These are phyloP conservation scores for Mortierella sp. DNA, from an alignment of 371 early-diverging fungal genomes.

Conservation along the genomic window DNA sequence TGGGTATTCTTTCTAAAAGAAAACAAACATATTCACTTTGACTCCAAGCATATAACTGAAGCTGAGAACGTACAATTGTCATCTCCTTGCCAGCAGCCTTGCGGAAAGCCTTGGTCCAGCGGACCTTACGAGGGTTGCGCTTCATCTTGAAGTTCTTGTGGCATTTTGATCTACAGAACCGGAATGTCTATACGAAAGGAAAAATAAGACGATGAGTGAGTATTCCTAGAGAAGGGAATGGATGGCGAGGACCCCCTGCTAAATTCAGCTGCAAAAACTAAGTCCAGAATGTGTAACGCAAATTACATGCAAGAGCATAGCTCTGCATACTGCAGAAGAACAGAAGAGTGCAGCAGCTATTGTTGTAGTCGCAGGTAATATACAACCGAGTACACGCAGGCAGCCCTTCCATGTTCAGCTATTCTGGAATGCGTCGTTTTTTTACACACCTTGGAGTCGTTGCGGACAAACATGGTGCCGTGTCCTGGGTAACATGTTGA, in stretches of 20 bases:
- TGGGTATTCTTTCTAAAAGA: too few relatives aligned
- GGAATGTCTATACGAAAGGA: constrained; percentile 75
- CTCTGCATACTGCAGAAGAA: not conserved
- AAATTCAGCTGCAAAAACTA: too few relatives aligned
- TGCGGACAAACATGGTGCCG: constrained; percentile 98
- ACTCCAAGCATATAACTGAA: too few relatives aligned
- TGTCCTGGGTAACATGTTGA: constrained; percentile 99
- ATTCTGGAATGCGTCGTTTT: too few relatives aligned
- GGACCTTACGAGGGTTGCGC: constrained; percentile 99
- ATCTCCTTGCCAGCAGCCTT: constrained; percentile 98
- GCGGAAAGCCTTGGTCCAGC: constrained; percentile 99
- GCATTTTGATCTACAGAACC: constrained; percentile 99
- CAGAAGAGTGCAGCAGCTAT: not conserved
- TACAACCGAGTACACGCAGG: too few relatives aligned
- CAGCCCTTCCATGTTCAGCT: too few relatives aligned
- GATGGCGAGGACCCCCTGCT: too few relatives aligned
- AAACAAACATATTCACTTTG: too few relatives aligned
- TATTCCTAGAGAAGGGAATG: not conserved
- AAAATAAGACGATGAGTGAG: not conserved
- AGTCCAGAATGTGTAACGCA: too few relatives aligned
- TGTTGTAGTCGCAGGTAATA: too few relatives aligned
- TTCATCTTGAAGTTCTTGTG: constrained; percentile 99
- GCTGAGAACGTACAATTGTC: constrained; percentile 83
- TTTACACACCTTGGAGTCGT: constrained; percentile 94
- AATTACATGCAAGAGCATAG: not conserved